Percentiles rank a stretch among this genome's conserved stretches.
phyloP scores from a whole-genome alignment of 768 basidiomycete species.

The Thelephora aurantiotincta region DNA sequence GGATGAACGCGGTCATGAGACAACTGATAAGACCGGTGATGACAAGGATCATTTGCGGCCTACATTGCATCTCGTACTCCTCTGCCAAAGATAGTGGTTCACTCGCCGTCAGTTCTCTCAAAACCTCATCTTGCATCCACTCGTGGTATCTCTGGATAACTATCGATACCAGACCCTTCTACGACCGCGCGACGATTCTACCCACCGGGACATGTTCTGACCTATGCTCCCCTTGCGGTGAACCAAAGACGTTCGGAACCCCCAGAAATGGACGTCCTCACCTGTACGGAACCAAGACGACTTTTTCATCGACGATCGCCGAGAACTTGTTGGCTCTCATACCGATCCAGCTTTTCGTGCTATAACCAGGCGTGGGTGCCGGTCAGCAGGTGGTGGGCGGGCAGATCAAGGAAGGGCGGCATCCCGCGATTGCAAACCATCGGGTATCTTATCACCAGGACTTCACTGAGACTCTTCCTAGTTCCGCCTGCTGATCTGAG shows the following conservation, averaged over 20 bases:
- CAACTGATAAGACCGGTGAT: not conserved
- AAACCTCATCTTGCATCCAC: constrained; percentile 74
- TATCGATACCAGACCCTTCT: not conserved
- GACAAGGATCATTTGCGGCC: constrained; percentile 7
- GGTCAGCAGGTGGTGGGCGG: no score
- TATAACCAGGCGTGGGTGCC: no score
- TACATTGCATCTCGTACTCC: constrained; percentile 86
- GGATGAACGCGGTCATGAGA: not conserved
- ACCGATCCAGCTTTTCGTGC: no score
- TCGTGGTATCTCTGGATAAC: constrained; percentile 56
- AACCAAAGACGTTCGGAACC: not conserved
- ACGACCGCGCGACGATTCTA: not conserved
- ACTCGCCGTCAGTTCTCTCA: constrained; percentile 70
- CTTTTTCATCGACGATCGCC: constrained; percentile 47
- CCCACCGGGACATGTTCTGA: constrained; percentile 26
- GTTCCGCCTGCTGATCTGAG: no score
- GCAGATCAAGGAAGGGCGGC: no score
- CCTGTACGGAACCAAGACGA: constrained; percentile 74
- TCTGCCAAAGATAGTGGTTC: constrained; percentile 70
- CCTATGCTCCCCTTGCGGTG: constrained; percentile 12
- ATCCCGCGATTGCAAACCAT: no score
- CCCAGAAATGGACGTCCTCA: constrained; percentile 13
- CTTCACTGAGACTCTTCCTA: no score
- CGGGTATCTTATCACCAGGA: no score
- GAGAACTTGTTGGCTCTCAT: constrained; percentile 61